Conservation (phyloP, 2,329 filamentous ascomycete species). For the Calonectria pteridis region DNA sequence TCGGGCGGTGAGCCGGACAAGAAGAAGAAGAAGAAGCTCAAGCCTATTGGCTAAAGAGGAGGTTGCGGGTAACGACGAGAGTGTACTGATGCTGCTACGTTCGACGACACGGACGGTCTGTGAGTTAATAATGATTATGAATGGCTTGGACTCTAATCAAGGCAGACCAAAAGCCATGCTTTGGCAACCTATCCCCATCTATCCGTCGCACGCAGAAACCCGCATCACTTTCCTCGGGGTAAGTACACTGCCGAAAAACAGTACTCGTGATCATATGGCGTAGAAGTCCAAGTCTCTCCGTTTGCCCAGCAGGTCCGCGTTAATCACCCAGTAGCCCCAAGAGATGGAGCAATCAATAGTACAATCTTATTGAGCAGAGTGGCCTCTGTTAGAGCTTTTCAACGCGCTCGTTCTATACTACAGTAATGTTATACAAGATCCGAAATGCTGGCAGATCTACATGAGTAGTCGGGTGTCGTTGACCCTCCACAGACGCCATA, state of each 20-base stretch:
- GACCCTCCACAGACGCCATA: slow-evolving; percentile 47
- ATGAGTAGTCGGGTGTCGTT: slow-evolving; percentile 39
- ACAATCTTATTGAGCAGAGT: slow-evolving; percentile 52
- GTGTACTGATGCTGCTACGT: slow-evolving; percentile 27
- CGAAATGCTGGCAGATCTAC: slow-evolving; percentile 44
- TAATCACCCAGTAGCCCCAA: background rate
- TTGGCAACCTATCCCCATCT: slow-evolving; percentile 19
- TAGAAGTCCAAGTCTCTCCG: background rate
- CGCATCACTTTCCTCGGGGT: slow-evolving; percentile 27
- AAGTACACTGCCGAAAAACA: slow-evolving; percentile 28
- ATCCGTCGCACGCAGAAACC: slow-evolving; percentile 22
- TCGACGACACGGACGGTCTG: slow-evolving; percentile 40
- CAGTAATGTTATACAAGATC: slow-evolving; percentile 50
- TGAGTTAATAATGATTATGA: slow-evolving; percentile 48
- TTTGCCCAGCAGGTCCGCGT: background rate
- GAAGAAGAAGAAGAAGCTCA: slow-evolving; percentile 80
- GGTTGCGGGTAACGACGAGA: background rate
- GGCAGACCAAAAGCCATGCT: slow-evolving; percentile 38
- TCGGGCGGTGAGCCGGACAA: slow-evolving; percentile 61
- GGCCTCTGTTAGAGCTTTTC: slow-evolving; percentile 46
- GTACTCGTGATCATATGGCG: slow-evolving; percentile 22
- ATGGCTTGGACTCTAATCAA: slow-evolving; percentile 48
- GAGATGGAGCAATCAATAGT: slow-evolving; percentile 22
- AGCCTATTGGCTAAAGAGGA: slow-evolving; percentile 66
- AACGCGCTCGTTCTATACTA: slow-evolving; percentile 46